These are phyloP conservation scores for Capronia americana DNA, from an alignment of 2,329 filamentous ascomycete genomes.

Conservation along the genomic window DNA sequence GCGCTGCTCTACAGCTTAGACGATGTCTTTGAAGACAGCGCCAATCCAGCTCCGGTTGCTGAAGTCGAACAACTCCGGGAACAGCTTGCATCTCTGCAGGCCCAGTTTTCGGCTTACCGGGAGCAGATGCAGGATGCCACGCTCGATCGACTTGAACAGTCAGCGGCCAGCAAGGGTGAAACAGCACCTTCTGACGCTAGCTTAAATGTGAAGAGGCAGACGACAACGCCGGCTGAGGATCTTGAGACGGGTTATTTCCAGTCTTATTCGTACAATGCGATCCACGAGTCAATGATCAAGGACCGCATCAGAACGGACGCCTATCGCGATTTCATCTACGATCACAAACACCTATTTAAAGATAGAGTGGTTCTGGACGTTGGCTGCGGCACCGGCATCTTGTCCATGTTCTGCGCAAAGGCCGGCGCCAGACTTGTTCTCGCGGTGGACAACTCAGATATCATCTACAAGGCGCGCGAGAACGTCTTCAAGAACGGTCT, in stretches of 20 bases:
- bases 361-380: constrained; percentile 90
- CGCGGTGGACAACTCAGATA: constrained; percentile 89
- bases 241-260: constrained; percentile 66
- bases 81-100: constrained; percentile 64
- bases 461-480: constrained; percentile 83
- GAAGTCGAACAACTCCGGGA: constrained; percentile 66
- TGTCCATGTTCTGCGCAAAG: constrained; percentile 93
- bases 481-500: constrained; percentile 84
- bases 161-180: constrained; percentile 43
- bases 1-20: constrained; percentile 86
- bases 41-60: constrained; percentile 48
- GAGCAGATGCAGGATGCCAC: constrained; percentile 70
- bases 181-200: constrained; percentile 39
- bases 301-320: constrained; percentile 86
- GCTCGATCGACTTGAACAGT: constrained; percentile 67
- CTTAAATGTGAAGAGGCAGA: constrained; percentile 56
- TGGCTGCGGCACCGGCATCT: constrained; percentile 82
- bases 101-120: constrained; percentile 70
- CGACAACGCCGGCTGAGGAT: constrained; percentile 28
- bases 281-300: constrained; percentile 96
- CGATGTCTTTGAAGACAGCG: constrained; percentile 64
- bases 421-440: constrained; percentile 86
- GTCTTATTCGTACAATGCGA: constrained; percentile 75
- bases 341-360: constrained; percentile 84
- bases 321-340: constrained; percentile 94